Evolutionary conservation across 2,329 filamentous ascomycete genomes (phyloP).

Genomic region (Sporothrix globosa): DNA sequence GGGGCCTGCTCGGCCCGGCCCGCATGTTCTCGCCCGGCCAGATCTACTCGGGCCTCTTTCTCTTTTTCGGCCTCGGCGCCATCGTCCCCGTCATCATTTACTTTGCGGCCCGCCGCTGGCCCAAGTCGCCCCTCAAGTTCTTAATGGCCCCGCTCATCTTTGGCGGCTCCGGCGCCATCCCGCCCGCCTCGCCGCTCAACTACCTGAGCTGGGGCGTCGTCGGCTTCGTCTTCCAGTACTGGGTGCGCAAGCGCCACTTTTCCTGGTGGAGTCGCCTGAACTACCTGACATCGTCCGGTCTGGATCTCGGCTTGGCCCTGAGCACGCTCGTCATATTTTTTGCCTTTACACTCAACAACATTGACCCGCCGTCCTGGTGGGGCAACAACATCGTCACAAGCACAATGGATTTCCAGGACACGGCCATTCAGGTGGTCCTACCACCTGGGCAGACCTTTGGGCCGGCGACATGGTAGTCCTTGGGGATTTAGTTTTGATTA

Average conservation of each 20-base stretch:
- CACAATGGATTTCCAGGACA: slow-evolving; percentile 65
- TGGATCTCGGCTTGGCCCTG: slow-evolving; percentile 70
- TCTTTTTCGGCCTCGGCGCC: slow-evolving; percentile 63
- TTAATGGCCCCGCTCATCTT: slow-evolving; percentile 67
- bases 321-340: slow-evolving; percentile 72
- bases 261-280: slow-evolving; percentile 76
- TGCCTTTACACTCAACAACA: slow-evolving; percentile 65
- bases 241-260: slow-evolving; percentile 64
- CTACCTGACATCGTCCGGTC: slow-evolving; percentile 69
- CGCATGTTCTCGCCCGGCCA: slow-evolving; percentile 66
- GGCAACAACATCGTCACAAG: slow-evolving; percentile 61
- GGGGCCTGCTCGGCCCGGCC: slow-evolving; percentile 66
- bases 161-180: slow-evolving; percentile 61
- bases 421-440: slow-evolving; percentile 60
- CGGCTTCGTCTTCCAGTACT: slow-evolving; percentile 71
- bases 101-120: slow-evolving; percentile 54
- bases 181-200: slow-evolving; percentile 71
- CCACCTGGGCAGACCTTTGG: slow-evolving; percentile 63
- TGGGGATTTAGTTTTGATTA: not conserved
- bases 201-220: slow-evolving; percentile 75
- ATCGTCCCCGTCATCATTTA: slow-evolving; percentile 57
- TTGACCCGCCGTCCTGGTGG: slow-evolving; percentile 70
- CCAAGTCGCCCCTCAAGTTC: slow-evolving; percentile 54
- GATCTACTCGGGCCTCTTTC: slow-evolving; percentile 63
- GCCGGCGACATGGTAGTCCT: slow-evolving; percentile 55